These are phyloP conservation scores for Cryptococcus floricola DNA, from an alignment of 1,284 basidiomycete species.

Conservation along the genomic window DNA sequence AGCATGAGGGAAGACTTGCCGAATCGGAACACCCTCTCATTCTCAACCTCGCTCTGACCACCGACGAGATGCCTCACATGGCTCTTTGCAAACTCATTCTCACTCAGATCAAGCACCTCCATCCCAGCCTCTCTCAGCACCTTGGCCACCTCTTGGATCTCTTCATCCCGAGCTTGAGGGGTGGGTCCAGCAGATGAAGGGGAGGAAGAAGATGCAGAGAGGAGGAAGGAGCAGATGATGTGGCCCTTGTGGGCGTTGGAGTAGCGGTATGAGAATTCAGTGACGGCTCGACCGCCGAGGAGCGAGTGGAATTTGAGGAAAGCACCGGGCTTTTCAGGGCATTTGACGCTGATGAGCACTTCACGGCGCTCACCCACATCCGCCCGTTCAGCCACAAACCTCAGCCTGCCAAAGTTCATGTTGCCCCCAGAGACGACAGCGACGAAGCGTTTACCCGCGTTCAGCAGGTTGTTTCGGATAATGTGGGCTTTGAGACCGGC, in stretches of 20 bases:
- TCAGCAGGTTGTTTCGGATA: conserved; percentile 70
- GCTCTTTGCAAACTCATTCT: conserved; percentile 92
- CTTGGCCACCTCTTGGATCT: conserved; percentile 65
- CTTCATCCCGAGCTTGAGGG: conserved; percentile 56
- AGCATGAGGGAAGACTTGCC: conserved; percentile 55
- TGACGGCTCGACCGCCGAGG: conserved; percentile 86
- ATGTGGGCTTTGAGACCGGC: conserved; percentile 92
- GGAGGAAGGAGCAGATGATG: conserved; percentile 79
- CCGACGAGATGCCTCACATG: conserved; percentile 95
- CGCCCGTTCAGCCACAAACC: conserved; percentile 96
- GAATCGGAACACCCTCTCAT: conserved; percentile 92
- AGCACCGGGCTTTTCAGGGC: conserved; percentile 88
- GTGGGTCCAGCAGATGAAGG: conserved; percentile 25
- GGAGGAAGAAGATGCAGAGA: conserved; percentile 56
- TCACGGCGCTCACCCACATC: conserved; percentile 94
- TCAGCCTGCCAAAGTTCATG: conserved; percentile 95
- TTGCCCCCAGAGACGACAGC: conserved; percentile 93
- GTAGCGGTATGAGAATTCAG: conserved; percentile 96
- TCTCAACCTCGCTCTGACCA: conserved; percentile 66
- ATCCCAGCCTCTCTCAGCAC: conserved; percentile 67
- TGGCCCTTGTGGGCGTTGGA: conserved; percentile 63
- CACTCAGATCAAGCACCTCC: conserved; percentile 82
- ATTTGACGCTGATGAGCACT: conserved; percentile 84
- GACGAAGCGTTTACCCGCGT: conserved; percentile 81
- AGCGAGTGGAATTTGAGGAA: conserved; percentile 82